Evolutionary conservation across 768 basidiomycete genomes (phyloP).

Genomic region (Auricularia sp.): DNA sequence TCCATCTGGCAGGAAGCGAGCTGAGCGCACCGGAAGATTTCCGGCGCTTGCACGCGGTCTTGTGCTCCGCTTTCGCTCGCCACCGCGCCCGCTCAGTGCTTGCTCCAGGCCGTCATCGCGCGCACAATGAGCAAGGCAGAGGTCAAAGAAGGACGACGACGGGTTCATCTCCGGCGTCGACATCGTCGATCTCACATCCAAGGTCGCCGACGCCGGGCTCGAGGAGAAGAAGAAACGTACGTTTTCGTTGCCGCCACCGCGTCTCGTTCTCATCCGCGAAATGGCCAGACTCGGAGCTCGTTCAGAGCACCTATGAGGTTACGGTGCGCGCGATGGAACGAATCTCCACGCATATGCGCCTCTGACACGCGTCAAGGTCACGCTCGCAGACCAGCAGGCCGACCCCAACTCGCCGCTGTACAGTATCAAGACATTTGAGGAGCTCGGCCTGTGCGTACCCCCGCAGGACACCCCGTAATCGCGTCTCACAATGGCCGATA

Average conservation of each 20-base stretch:
- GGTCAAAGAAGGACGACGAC: background rate
- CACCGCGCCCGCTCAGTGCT: background rate
- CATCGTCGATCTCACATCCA: background rate
- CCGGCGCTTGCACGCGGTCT: background rate
- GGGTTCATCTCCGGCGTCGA: background rate
- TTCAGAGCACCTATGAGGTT: slow-evolving; percentile 77
- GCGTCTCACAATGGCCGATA: background rate
- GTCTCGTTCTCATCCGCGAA: background rate
- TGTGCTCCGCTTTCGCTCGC: background rate
- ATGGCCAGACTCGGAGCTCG: slow-evolving; percentile 41
- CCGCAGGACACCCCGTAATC: slow-evolving; percentile 8
- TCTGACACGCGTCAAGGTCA: slow-evolving; percentile 48
- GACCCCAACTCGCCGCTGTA: slow-evolving; percentile 94
- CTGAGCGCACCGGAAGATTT: background rate
- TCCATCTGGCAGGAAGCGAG: slow-evolving; percentile 41
- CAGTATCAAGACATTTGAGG: slow-evolving; percentile 90
- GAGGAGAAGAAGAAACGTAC: background rate
- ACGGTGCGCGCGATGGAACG: slow-evolving; percentile 35
- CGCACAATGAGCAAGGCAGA: background rate
- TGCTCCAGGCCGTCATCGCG: background rate
- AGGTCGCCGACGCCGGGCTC: background rate
- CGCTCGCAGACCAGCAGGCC: slow-evolving; percentile 89
- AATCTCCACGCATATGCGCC: background rate
- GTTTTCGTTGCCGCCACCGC: background rate
- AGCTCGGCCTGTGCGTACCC: slow-evolving; percentile 73